These are phyloP conservation scores for Ophiognomonia clavigignenti-juglandacearum DNA, from an alignment of 2,329 filamentous ascomycete genomes.

Conservation along the genomic window DNA sequence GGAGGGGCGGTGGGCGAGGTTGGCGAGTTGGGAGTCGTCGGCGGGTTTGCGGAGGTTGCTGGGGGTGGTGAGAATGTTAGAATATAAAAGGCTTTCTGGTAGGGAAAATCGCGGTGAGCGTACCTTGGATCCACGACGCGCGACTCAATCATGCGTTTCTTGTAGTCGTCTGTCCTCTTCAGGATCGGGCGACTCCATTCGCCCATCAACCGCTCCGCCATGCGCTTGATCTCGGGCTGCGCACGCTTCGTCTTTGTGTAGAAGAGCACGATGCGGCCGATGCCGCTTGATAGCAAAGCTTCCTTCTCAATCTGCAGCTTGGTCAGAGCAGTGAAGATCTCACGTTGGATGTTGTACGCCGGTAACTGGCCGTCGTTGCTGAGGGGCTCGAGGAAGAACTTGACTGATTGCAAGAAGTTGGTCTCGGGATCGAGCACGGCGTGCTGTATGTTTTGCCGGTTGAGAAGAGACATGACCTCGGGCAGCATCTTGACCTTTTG, in stretches of 20 bases:
- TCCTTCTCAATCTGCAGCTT: constrained; percentile 89
- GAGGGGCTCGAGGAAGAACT: constrained; percentile 94
- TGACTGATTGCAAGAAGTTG: constrained; percentile 90
- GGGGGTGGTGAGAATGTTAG: constrained; percentile 29
- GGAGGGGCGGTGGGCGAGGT: constrained; percentile 43
- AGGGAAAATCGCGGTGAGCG: no score
- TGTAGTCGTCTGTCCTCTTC: constrained; percentile 90
- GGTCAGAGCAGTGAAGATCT: constrained; percentile 77
- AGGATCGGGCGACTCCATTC: constrained; percentile 96
- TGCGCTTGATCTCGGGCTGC: constrained; percentile 83
- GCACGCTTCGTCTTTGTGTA: constrained; percentile 94
- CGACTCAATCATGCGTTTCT: constrained; percentile 68
- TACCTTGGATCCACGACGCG: constrained; percentile 62
- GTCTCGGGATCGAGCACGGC: constrained; percentile 90
- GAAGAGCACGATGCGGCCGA: constrained; percentile 94
- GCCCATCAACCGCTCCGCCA: constrained; percentile 85
- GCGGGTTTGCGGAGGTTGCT: constrained; percentile 38
- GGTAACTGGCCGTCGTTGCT: constrained; percentile 83
- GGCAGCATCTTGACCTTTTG: constrained; percentile 93
- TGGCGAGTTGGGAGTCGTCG: constrained; percentile 34
- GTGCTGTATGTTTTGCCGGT: constrained; percentile 79
- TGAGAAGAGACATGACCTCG: constrained; percentile 81
- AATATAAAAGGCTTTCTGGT: no score
- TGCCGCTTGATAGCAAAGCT: constrained; percentile 80
- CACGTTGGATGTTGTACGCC: constrained; percentile 95